These are phyloP conservation scores for Chaetomium cochliodes DNA, from an alignment of 495 filamentous ascomycete genomes.

Conservation along the genomic window DNA sequence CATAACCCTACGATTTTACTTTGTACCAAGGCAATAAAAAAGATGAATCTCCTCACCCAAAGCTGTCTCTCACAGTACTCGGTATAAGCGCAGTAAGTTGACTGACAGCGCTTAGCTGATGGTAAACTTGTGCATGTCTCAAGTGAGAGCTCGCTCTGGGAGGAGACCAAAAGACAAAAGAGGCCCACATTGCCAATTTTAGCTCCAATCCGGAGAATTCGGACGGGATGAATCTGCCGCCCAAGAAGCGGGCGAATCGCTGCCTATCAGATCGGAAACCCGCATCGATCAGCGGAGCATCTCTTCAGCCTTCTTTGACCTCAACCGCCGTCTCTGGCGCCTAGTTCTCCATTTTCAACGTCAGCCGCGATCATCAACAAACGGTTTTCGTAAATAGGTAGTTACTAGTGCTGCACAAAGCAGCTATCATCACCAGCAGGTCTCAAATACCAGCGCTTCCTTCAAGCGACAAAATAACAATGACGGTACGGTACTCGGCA, in stretches of 20 bases:
- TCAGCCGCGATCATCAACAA: neutral
- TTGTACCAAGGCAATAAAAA: no score
- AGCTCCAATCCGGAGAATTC: slow-evolving; percentile 7
- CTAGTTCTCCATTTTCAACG: neutral
- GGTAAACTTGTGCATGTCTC: neutral
- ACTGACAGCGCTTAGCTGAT: no score
- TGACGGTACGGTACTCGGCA: neutral
- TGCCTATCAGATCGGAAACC: slow-evolving; percentile 2
- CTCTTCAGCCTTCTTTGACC: neutral
- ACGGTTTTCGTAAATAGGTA: neutral
- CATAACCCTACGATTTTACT: no score
- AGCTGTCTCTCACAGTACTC: no score
- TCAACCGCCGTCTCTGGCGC: slow-evolving; percentile 12
- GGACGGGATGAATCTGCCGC: slow-evolving; percentile 4
- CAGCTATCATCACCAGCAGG: neutral
- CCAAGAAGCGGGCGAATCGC: slow-evolving; percentile 13
- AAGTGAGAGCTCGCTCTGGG: neutral
- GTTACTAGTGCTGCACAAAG: neutral
- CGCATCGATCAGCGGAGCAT: slow-evolving; percentile 1
- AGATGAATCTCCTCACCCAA: no score
- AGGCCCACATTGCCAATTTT: slow-evolving; percentile 8
- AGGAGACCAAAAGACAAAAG: neutral
- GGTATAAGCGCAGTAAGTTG: no score
- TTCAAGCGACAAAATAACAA: neutral
- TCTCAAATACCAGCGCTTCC: neutral